Conservation (phyloP, 176 grass and related monocot genomes). For the Aegilops umbellulata region DNA sequence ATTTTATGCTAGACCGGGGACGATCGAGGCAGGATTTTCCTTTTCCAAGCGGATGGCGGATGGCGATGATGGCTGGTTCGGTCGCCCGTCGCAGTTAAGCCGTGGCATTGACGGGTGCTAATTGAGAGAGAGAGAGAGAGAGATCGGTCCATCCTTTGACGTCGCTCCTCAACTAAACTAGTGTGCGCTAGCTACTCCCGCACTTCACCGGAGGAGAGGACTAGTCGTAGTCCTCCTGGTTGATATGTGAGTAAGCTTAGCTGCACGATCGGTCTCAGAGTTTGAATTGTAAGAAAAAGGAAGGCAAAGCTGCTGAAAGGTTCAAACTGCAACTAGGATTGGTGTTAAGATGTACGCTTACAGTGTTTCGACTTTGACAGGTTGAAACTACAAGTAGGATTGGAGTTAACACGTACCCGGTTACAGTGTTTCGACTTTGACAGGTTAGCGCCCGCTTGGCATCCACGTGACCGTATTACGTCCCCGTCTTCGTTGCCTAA, state of each 20-base stretch:
- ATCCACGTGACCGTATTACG: neutral
- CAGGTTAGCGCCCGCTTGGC: no score
- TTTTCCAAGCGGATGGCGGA: neutral
- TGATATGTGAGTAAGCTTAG: no score
- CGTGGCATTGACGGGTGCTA: neutral
- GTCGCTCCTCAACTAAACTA: slow-evolving; percentile 19
- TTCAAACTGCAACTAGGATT: neutral
- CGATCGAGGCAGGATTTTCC: neutral
- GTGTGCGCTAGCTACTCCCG: neutral
- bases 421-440: no score
- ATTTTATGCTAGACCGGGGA: neutral
- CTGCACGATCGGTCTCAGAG: neutral
- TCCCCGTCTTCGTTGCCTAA: neutral
- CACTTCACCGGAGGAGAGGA: neutral
- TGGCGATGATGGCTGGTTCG: neutral
- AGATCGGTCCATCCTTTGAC: neutral
- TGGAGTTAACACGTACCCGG: neutral
- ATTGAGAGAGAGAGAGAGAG: neutral
- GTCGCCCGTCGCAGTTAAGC: slow-evolving; percentile 31
- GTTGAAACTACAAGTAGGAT: neutral
- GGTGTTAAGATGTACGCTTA: neutral
- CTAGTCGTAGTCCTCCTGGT: neutral
- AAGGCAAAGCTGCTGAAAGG: neutral
- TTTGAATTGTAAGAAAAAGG: neutral
- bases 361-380: neutral